These are phyloP conservation scores for Fusarium nisikadoi DNA, from an alignment of 2,329 filamentous ascomycete species.

Conservation along the genomic window DNA sequence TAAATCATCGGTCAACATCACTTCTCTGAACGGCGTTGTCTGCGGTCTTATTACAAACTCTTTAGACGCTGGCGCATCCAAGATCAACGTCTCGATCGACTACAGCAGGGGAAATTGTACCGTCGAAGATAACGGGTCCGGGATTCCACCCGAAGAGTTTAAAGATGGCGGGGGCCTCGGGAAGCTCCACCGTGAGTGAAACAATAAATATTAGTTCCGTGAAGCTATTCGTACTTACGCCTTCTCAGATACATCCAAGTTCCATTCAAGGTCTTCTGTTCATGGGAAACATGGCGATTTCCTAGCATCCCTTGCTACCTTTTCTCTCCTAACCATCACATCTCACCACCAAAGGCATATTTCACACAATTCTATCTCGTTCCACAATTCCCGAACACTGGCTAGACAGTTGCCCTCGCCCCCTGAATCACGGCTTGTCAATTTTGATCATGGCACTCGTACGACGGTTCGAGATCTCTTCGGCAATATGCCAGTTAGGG, in stretches of 20 bases:
- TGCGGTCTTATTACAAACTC: slow-evolving; percentile 83
- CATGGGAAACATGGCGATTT: slow-evolving; percentile 81
- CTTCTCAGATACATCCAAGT: slow-evolving; percentile 80
- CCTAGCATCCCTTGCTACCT: slow-evolving; percentile 76
- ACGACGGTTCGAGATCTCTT: slow-evolving; percentile 84
- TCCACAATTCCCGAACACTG: slow-evolving; percentile 76
- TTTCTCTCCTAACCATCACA: slow-evolving; percentile 81
- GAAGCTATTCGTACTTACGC: slow-evolving; percentile 14
- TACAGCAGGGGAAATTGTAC: slow-evolving; percentile 79
- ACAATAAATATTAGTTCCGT: not conserved
- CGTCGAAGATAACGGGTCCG: slow-evolving; percentile 85
- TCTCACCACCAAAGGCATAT: slow-evolving; percentile 73
- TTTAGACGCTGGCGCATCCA: slow-evolving; percentile 80
- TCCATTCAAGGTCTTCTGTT: slow-evolving; percentile 54
- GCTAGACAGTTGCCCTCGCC: slow-evolving; percentile 71
- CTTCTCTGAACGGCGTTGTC: slow-evolving; percentile 76
- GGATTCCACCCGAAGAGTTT: slow-evolving; percentile 81
- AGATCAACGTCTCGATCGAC: slow-evolving; percentile 77
- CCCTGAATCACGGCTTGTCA: slow-evolving; percentile 65
- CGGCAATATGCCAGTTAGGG: slow-evolving; percentile 88
- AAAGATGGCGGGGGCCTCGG: slow-evolving; percentile 74
- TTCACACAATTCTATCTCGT: slow-evolving; percentile 71
- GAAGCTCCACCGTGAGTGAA: slow-evolving; percentile 73
- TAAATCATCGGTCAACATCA: slow-evolving; percentile 84
- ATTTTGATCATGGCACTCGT: slow-evolving; percentile 75